A percentile compares a stretch with the other conserved stretches of the same genome.
Conservation (phyloP, 169 alveolate species). For the Theileria annulata region DNA sequence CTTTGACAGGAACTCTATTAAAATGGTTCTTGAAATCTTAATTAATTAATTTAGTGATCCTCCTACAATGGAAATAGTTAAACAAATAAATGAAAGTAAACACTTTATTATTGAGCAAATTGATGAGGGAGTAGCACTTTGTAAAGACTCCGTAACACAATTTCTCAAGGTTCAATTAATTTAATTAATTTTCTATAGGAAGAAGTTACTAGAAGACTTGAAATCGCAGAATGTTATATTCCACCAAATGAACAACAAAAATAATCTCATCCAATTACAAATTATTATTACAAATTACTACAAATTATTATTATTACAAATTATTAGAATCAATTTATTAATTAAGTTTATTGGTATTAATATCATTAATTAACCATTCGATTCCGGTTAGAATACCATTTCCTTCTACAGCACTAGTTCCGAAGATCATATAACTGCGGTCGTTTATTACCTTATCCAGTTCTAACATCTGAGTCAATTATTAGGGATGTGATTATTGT, state of each 20-base stretch:
- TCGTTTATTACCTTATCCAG: constrained; percentile 37
- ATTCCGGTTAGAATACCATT: constrained; percentile 49
- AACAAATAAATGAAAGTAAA: constrained; percentile 71
- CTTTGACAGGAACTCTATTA: constrained; percentile 37
- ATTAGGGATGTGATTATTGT: neutral
- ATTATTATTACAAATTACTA: no score
- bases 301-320: no score
- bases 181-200: constrained; percentile 52
- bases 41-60: constrained; percentile 59
- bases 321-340: no score
- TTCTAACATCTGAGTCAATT: constrained; percentile 26
- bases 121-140: constrained; percentile 77
- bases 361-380: constrained; percentile 55
- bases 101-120: constrained; percentile 78
- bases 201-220: constrained; percentile 41
- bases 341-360: constrained; percentile 32
- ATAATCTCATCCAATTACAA: neutral
- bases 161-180: constrained; percentile 58
- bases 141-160: constrained; percentile 72
- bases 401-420: constrained; percentile 60
- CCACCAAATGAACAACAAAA: constrained; percentile 17
- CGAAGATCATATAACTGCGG: constrained; percentile 54
- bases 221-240: constrained; percentile 51
- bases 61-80: constrained; percentile 79
- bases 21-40: constrained; percentile 30